Percentiles rank a stretch among this genome's conserved stretches.
phyloP scores from a whole-genome alignment of 2,329 filamentous ascomycete species.

The Didymella glomerata region DNA sequence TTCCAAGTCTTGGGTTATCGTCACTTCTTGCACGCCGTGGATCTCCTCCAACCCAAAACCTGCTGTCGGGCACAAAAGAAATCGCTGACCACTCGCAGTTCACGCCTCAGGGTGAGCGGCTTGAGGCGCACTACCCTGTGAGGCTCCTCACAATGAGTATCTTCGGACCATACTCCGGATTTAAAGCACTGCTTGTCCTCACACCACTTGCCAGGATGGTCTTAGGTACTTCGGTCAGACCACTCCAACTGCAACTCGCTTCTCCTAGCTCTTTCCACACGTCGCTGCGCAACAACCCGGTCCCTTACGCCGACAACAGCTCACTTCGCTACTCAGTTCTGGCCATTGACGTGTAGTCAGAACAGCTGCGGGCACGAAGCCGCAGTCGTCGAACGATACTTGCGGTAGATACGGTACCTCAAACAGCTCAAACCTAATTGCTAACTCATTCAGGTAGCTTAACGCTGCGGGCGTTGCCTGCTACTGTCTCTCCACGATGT shows the following conservation, averaged over 20 bases:
- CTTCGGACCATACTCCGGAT: constrained; percentile 9
- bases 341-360: neutral
- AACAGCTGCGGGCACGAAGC: neutral
- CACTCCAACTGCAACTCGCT: constrained; percentile 3
- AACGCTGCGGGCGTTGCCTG: neutral
- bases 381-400: constrained; percentile 1
- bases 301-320: neutral
- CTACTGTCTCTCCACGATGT: neutral
- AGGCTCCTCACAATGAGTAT: constrained; percentile 3
- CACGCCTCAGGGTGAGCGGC: neutral
- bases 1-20: neutral
- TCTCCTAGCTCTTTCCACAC: neutral
- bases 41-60: neutral
- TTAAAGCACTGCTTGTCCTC: constrained; percentile 14
- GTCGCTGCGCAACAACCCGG: neutral
- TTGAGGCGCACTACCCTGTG: neutral
- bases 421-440: neutral
- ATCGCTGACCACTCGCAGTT: constrained; percentile 4
- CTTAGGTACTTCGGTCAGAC: constrained; percentile 3
- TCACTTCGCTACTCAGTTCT: neutral
- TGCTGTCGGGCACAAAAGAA: constrained; percentile 12
- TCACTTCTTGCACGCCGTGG: neutral
- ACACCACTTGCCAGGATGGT: constrained; percentile 11
- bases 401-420: constrained; percentile 3
- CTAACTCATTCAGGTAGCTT: constrained; percentile 9